Base-by-base conservation (phyloP, 495 filamentous ascomycete genomes). In the Daldinia decipiens region DNA sequence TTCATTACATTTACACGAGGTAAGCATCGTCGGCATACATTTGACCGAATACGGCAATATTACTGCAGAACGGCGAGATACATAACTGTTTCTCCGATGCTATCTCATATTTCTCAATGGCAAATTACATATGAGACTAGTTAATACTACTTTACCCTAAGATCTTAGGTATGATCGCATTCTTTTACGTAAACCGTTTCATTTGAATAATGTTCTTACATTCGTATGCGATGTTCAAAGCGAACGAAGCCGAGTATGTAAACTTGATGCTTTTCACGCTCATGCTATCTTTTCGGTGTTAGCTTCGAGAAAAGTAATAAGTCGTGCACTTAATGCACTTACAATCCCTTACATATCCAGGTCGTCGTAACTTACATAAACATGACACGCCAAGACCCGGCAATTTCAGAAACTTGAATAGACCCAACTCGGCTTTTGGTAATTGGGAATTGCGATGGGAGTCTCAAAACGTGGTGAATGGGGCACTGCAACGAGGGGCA, bases 391-490 rank as follows among this genome's bases (percentile, higher is more conserved):
- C 57, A 73, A 73, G 61, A 12, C 2, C 62, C 65, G 70, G 61
- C 65, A 73, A 65, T 73, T 73, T 65, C 53, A 36, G 29, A 39
- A 62, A 38, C 17, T 59, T 15, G 27, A 53, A 31, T 38, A 24
- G 27, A 47, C n/a, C 11, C 40, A 47, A 59, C 55, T 53, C 60
- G 57, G 57, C 62, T 58, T 51, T 40, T 73, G 70, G 70, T 66
- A 66, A 66, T 65, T 68, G 27, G 9, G 9, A 57, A 52, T 36
- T 56, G 27, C 53, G 51, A 40, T 39, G 55, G 12, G 6, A 32
- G 43, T 65, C 61, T 69, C 62, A 59, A 73, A 73, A 66, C 51
- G 70, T 68, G 65, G 59, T 68, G 43, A 38, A 65, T 70, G 67
- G 61, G 21, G 45, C 52, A 34, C 36, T 59, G 36, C 11, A 13